phyloP scores from a whole-genome alignment of 371 early-diverging fungal genomes.

The Mortierella sp. region DNA sequence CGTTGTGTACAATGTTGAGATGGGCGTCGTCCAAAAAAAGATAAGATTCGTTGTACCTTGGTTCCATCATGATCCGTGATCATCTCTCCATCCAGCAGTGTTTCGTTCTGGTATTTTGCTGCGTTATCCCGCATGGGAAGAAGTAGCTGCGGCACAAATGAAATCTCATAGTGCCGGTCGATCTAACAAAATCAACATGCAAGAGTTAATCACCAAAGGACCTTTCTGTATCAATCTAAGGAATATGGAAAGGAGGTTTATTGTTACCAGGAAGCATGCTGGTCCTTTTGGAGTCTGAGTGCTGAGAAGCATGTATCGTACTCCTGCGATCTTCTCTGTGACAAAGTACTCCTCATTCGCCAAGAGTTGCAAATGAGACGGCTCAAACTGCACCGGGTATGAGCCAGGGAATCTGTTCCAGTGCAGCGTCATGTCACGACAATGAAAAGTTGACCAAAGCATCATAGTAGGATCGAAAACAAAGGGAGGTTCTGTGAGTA shows the following conservation, averaged over 20 bases:
- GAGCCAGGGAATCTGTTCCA: conserved; percentile 91
- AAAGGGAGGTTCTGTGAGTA: background rate
- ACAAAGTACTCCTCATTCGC: conserved; percentile 88
- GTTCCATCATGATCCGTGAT: conserved; percentile 68
- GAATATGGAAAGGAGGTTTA: no score
- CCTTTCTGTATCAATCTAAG: background rate
- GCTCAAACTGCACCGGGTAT: conserved; percentile 85
- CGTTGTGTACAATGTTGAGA: background rate
- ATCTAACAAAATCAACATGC: no score
- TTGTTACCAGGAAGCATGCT: conserved; percentile 75
- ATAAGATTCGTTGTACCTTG: conserved; percentile 62
- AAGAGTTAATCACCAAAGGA: no score
- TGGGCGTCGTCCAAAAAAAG: no score
- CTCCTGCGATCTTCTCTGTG: conserved; percentile 91
- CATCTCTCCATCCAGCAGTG: conserved; percentile 84
- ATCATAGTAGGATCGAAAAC: no score
- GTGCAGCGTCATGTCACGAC: background rate
- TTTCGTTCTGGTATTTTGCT: conserved; percentile 72
- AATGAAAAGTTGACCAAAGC: background rate
- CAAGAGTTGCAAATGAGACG: conserved; percentile 72
- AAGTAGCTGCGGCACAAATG: conserved; percentile 72
- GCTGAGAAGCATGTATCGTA: conserved; percentile 80
- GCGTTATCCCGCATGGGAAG: conserved; percentile 67
- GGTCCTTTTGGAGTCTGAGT: conserved; percentile 65
- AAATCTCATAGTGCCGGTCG: conserved; percentile 75